Base-by-base conservation (phyloP, 306 rosid genomes). In the Begonia fuchsioides region DNA sequence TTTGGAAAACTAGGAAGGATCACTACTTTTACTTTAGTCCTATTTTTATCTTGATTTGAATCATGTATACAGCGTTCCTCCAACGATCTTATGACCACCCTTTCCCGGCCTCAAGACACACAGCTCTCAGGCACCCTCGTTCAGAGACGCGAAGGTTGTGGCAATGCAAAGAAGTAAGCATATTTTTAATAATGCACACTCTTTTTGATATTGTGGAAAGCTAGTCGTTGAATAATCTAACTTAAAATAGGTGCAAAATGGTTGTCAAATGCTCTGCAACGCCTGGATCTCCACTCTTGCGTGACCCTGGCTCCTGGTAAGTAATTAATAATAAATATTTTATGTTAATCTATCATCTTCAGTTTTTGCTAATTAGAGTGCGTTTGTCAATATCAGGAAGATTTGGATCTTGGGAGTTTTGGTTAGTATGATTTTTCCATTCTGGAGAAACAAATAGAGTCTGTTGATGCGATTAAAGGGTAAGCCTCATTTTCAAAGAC, bases 361-460 rank as follows among this genome's bases (percentile, higher is more conserved):
- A 5, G 7, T 26, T 12, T 10, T 13, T 13, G 45, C 13, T 35
- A 9, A 35, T 7, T 13, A 8, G 5, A 16, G 44, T 53, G 32
- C 10, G 8, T 26, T 15, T 10, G 49, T 49, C 35, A 26, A 26
- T 26, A 26, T 26, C 79, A 78, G 96, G 81, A 76, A 72, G 45
- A 0, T 56, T 40, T 76, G 96, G 93, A 17, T 79, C 15, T 14
- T 70, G 44, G 79, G 96, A 43, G n/a, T 76, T 11, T 32, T 76
- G 39, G 10, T 76, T 16, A 35, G 85, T 3, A 50, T 69, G 14
- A 49, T 72, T 49, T 1, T 76, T 12, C 69, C 83, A 17, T 72
- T 78, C 45, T 41, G 66, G 45, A 60, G 19, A 56, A 82, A 76
- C 20, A 81, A 74, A 71, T 81, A 79, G 86, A 70, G 54, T 15